These are phyloP conservation scores for Rubia peregrina DNA, from an alignment of 305 asterid genomes.

Conservation along the genomic window DNA sequence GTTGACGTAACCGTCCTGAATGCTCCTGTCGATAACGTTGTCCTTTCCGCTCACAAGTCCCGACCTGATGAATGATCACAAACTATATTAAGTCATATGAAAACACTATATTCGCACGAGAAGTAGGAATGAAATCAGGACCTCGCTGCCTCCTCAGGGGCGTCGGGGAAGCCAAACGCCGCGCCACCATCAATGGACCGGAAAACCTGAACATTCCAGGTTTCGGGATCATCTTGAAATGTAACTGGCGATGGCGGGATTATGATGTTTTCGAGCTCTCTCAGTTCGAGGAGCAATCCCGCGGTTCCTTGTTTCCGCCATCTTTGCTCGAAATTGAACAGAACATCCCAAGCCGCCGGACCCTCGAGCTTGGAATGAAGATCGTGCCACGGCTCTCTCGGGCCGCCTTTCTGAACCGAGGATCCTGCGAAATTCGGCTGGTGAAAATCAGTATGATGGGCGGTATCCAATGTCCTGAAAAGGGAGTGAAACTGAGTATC, in stretches of 20 bases:
- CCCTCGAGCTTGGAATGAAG: constrained; percentile 73
- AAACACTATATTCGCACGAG: too few species aligned
- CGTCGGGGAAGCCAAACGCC: constrained; percentile 78
- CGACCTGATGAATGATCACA: constrained; percentile 5
- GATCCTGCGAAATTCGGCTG: constrained; percentile 58
- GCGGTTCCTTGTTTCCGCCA: constrained; percentile 73
- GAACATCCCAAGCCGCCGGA: constrained; percentile 81
- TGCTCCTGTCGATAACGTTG: constrained; percentile 68
- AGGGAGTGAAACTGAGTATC: constrained; percentile 76
- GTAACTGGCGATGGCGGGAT: constrained; percentile 68
- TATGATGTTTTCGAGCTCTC: constrained; percentile 47
- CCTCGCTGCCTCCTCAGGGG: constrained; percentile 74
- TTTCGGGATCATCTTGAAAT: constrained; percentile 55
- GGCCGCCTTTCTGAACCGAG: constrained; percentile 64
- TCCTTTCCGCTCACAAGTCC: constrained; percentile 92
- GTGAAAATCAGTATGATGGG: constrained; percentile 74
- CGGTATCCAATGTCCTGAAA: constrained; percentile 64
- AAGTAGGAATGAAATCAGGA: neutral
- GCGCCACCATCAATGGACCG: constrained; percentile 88
- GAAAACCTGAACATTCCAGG: constrained; percentile 77
- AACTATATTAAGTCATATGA: too few species aligned
- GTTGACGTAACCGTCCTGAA: constrained; percentile 77
- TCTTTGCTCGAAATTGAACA: constrained; percentile 72
- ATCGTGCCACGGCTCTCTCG: constrained; percentile 92
- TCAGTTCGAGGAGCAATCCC: constrained; percentile 41